These are phyloP conservation scores for Cercospora nicotianae DNA, from an alignment of 2,329 filamentous ascomycete species.

Conservation along the genomic window DNA sequence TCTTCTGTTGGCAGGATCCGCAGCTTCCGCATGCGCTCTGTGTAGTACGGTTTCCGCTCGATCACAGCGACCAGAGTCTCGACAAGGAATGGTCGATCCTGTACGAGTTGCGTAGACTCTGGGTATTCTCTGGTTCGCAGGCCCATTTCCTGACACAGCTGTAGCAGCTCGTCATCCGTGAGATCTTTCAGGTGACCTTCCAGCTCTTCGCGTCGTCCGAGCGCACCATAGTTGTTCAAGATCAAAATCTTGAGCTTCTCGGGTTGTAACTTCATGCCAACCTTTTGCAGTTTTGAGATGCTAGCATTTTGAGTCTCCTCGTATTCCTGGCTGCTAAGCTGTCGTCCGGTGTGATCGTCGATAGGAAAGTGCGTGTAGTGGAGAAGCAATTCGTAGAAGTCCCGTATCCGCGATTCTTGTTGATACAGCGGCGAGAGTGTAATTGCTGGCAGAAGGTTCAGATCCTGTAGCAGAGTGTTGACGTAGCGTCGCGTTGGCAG, in stretches of 20 bases:
- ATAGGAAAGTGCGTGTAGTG: constrained; percentile 90
- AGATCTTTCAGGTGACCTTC: constrained; percentile 71
- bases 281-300: constrained; percentile 76
- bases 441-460: constrained; percentile 78
- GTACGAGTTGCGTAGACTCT: constrained; percentile 61
- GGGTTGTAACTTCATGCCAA: constrained; percentile 77
- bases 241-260: constrained; percentile 89
- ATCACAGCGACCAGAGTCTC: constrained; percentile 75
- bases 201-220: constrained; percentile 78
- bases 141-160: constrained; percentile 70
- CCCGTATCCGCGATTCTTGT: constrained; percentile 73
- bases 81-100: constrained; percentile 64
- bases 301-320: constrained; percentile 77
- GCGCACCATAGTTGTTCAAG: constrained; percentile 85
- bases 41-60: constrained; percentile 77
- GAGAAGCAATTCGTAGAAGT: constrained; percentile 74
- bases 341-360: constrained; percentile 82
- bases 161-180: constrained; percentile 69
- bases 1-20: constrained; percentile 81
- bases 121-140: constrained; percentile 77
- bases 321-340: constrained; percentile 69
- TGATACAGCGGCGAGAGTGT: constrained; percentile 76
- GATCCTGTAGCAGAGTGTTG: constrained; percentile 80
- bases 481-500: constrained; percentile 91
- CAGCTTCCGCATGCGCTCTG: constrained; percentile 71